These are phyloP conservation scores for Didymella lethalis DNA, from an alignment of 2,329 filamentous ascomycete species.

Conservation along the genomic window DNA sequence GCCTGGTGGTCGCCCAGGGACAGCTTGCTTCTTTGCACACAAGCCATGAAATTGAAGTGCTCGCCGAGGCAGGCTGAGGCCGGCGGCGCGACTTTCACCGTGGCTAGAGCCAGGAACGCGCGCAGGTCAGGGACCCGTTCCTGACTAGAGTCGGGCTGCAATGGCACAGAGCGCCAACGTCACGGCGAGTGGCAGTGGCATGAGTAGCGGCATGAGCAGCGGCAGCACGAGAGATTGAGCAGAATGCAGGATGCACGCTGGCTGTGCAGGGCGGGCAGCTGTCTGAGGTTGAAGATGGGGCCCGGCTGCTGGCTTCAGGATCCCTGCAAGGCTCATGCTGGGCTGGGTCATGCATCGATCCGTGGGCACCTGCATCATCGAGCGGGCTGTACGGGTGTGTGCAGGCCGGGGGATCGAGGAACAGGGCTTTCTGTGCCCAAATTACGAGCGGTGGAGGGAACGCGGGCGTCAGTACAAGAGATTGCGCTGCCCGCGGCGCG, in stretches of 20 bases:
- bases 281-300: neutral
- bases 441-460: constrained; percentile 1
- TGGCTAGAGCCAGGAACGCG: constrained; percentile 5
- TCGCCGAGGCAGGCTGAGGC: constrained; percentile 8
- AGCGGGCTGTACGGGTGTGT: neutral
- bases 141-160: constrained; percentile 8
- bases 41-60: neutral
- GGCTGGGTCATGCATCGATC: constrained; percentile 6
- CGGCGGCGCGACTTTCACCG: constrained; percentile 13
- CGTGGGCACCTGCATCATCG: neutral
- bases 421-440: constrained; percentile 15
- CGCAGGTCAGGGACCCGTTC: neutral
- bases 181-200: neutral
- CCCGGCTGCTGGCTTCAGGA: neutral
- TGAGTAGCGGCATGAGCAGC: neutral
- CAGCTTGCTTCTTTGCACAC: constrained; percentile 11
- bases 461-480: constrained; percentile 16
- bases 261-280: constrained; percentile 6
- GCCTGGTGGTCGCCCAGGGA: constrained; percentile 1
- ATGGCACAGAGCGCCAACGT: neutral
- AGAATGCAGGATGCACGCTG: neutral
- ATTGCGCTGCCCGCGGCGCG: constrained; percentile 6
- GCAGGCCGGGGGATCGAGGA: constrained; percentile 14
- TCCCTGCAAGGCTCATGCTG: constrained; percentile 12
- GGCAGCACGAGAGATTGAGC: neutral